phyloP scores from a whole-genome alignment of 495 filamentous ascomycete genomes.

The Echria macrotheca region DNA sequence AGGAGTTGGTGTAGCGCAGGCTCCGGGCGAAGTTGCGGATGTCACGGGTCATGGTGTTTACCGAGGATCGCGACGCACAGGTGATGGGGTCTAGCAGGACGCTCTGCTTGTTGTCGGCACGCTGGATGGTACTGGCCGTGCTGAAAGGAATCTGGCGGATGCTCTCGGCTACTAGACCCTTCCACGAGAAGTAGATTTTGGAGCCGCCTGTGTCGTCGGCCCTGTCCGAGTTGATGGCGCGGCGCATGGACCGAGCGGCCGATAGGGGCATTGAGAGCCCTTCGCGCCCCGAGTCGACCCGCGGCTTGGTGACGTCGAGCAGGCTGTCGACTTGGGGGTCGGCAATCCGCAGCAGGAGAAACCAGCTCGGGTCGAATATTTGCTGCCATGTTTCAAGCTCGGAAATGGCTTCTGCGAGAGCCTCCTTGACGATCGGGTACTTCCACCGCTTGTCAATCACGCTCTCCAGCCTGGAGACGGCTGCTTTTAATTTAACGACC shows the following conservation, averaged over 20 bases:
- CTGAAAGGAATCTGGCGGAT: too few relatives aligned
- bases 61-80: conserved; percentile 7
- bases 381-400: conserved; percentile 39
- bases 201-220: too few relatives aligned
- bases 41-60: conserved; percentile 23
- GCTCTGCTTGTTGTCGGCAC: too few relatives aligned
- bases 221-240: too few relatives aligned
- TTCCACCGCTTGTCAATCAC: conserved; percentile 4
- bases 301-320: conserved; percentile 1
- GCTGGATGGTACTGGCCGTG: too few relatives aligned
- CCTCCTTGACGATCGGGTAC: conserved; percentile 17
- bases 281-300: too few relatives aligned
- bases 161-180: too few relatives aligned
- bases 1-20: conserved; percentile 32
- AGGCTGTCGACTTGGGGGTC: conserved; percentile 25
- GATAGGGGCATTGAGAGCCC: too few relatives aligned
- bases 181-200: too few relatives aligned
- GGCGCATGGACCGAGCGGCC: too few relatives aligned
- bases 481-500: too few relatives aligned
- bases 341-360: conserved; percentile 32
- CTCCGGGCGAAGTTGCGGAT: conserved; percentile 36
- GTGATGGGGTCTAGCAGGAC: conserved; percentile 28
- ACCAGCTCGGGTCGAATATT: conserved; percentile 34
- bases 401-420: conserved; percentile 27
- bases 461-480: too few relatives aligned